Evolutionary conservation across 495 filamentous ascomycete species (phyloP), one percentile per base, ranked within the genome.

Genomic region (Trichoderma gamsii): DNA sequence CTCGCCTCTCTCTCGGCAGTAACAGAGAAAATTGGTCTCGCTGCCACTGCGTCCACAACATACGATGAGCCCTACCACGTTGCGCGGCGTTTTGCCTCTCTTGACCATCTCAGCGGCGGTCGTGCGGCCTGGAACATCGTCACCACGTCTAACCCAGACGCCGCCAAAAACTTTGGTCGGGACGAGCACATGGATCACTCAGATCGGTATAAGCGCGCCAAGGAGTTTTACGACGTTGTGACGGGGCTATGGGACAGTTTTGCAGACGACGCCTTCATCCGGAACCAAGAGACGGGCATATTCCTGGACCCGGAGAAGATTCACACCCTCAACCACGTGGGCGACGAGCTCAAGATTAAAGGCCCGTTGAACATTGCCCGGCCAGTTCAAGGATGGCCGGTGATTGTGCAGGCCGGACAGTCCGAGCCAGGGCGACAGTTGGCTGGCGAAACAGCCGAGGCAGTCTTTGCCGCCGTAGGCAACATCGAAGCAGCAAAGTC

Each of bases 121-220:
- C 80, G 86, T 21, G 76, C 87, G 12, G 86, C 80, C 0, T 89
- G 87, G 87, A 89, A 89, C 70, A 87, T 89, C 27, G 86, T 89
- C 38, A 88, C 87, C 1, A 84, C 80, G 0, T 86, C 80, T 56
- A 84, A 83, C 71, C 84, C 85, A 46, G 78, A 83, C 6, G 80
- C 84, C 8, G 80, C 83, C 66, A 82, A 82, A 69, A 83, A 83
- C 27, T 83, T 87, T 68, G 85, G 85, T 8, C 67, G 81, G 23
- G 82, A 85, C 23, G 79, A 74, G 51, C 82, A 82, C 2, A 82
- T 85, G 46, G 81, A 84, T 66, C 87, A 88, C 69, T 82, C 84
- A 52, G 79, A 87, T 72, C 82, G 86, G 12, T 88, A 88, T 69
- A 77, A 73, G 23, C 80, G 83, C 61, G 86, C 86, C 0, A 82